Conservation (phyloP, 257 asterid species). For the Solanum bukasovii region DNA sequence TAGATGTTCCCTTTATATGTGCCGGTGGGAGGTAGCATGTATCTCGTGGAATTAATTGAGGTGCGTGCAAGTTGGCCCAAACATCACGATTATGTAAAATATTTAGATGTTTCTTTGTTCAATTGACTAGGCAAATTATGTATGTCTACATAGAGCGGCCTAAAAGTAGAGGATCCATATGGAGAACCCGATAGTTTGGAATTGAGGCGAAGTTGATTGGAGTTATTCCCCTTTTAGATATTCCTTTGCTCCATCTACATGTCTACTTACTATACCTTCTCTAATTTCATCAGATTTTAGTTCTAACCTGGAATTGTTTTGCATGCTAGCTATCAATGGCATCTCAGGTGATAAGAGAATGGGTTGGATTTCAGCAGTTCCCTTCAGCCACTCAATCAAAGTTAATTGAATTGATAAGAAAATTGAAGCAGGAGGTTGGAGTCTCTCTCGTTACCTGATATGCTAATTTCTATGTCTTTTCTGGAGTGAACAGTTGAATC, state of each 20-base stretch:
- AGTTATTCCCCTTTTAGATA: not conserved
- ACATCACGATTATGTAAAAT: too few relatives aligned
- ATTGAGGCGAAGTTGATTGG: not conserved
- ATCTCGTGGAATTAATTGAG: not conserved
- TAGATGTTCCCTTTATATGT: not conserved
- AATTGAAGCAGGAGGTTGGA: slow-evolving; percentile 66
- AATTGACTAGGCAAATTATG: not conserved
- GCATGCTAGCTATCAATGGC: slow-evolving; percentile 51
- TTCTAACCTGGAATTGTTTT: not conserved
- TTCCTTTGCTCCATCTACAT: not conserved
- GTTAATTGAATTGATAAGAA: slow-evolving; percentile 63
- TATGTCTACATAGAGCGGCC: not conserved
- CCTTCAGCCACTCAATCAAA: slow-evolving; percentile 86
- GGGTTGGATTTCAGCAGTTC: slow-evolving; percentile 87
- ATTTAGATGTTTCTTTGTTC: not conserved
- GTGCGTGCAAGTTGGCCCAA: not conserved
- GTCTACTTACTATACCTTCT: not conserved
- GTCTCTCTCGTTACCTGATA: not conserved
- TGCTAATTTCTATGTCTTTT: not conserved
- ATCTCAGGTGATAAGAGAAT: slow-evolving; percentile 59
- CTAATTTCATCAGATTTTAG: not conserved
- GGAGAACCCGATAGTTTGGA: not conserved
- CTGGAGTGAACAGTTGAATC: not conserved
- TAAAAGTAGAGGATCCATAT: not conserved
- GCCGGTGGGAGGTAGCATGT: not conserved